Conservation (phyloP, 495 filamentous ascomycete species). For the Tricharina praecox region DNA sequence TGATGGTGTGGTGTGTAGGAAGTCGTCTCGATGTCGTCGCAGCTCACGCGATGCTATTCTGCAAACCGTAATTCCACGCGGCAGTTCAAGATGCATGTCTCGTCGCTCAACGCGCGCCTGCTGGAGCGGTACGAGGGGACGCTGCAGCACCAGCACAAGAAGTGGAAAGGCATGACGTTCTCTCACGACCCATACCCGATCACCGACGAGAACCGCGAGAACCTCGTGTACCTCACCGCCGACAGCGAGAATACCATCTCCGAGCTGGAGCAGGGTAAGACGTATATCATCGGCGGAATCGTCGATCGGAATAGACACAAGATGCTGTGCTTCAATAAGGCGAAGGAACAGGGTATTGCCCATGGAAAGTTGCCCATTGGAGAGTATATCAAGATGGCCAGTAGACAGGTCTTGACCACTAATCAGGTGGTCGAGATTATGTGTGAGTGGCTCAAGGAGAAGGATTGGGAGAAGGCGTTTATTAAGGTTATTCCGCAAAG, state of each 20-base stretch:
- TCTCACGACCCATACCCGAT: conserved; percentile 33
- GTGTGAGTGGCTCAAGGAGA: conserved; percentile 70
- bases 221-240: conserved; percentile 71
- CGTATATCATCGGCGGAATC: conserved; percentile 83
- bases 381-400: conserved; percentile 76
- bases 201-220: conserved; percentile 26
- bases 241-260: conserved; percentile 70
- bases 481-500: conserved; percentile 67
- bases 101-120: conserved; percentile 58
- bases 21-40: conserved; percentile 57
- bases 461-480: conserved; percentile 84
- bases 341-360: conserved; percentile 52
- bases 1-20: conserved; percentile 32
- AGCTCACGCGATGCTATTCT: conserved; percentile 77
- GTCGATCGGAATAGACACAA: conserved; percentile 95
- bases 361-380: conserved; percentile 87
- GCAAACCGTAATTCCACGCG: conserved; percentile 54
- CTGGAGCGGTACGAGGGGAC: conserved; percentile 63
- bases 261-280: conserved; percentile 63
- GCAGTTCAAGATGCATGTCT: conserved; percentile 52
- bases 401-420: conserved; percentile 65
- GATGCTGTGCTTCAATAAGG: conserved; percentile 56
- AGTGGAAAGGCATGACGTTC: conserved; percentile 65
- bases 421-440: conserved; percentile 97
- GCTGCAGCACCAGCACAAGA: conserved; percentile 45